Conservation (phyloP, 192 early-diverging fungal genomes). For the Linnemannia schmuckeri region DNA sequence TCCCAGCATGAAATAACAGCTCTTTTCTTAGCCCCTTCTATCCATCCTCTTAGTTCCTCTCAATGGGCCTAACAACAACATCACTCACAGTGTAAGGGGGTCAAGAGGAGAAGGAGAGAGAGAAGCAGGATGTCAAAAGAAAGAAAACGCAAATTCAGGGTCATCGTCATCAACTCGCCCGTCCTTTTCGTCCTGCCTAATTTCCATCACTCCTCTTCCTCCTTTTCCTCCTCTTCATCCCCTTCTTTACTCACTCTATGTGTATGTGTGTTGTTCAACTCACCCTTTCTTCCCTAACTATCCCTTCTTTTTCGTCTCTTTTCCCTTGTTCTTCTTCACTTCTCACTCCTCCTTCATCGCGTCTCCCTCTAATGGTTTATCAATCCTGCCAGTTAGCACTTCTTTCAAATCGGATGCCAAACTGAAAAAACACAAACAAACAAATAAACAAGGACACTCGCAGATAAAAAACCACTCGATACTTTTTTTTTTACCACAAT, state of each 20-base stretch:
- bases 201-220: neutral
- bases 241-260: neutral
- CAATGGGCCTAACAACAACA: neutral
- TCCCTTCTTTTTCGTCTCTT: neutral
- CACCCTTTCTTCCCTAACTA: neutral
- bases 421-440: conserved; percentile 1
- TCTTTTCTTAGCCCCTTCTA: neutral
- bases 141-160: conserved; percentile 5
- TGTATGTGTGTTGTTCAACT: neutral
- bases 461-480: conserved; percentile 6
- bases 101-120: neutral
- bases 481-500: neutral
- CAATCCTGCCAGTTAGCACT: conserved; percentile 9
- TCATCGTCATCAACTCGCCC: neutral
- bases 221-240: too few relatives aligned
- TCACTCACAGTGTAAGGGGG: neutral
- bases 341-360: neutral
- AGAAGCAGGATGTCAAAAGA: neutral
- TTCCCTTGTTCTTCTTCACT: neutral
- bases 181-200: neutral
- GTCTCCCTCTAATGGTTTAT: neutral
- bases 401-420: neutral
- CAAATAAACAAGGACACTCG: neutral
- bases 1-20: neutral
- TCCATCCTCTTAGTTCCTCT: neutral